phyloP scores from a whole-genome alignment of 768 basidiomycete genomes.

The Pulveroboletus ravenelii region DNA sequence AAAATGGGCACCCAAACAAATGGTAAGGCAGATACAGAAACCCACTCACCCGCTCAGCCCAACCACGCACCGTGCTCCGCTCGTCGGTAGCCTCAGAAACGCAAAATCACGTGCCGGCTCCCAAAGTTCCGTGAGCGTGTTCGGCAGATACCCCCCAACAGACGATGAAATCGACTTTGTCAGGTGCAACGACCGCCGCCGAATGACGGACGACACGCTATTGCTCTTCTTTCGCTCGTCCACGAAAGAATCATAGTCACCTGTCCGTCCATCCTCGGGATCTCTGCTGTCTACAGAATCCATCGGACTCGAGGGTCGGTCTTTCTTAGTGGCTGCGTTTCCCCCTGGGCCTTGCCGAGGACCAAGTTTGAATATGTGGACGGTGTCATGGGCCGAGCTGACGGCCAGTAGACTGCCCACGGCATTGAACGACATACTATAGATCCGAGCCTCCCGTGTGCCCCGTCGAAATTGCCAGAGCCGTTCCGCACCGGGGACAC shows the following conservation, averaged over 20 bases:
- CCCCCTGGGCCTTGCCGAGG: slow-evolving; percentile 26
- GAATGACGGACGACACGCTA: slow-evolving; percentile 59
- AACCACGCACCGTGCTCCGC: slow-evolving; percentile 79
- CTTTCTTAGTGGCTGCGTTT: slow-evolving; percentile 18
- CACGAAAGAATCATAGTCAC: slow-evolving; percentile 82
- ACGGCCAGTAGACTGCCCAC: slow-evolving; percentile 83
- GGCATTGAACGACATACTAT: slow-evolving; percentile 80
- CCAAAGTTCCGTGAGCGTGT: slow-evolving; percentile 92
- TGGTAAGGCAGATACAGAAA: background rate
- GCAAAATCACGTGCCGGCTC: slow-evolving; percentile 96
- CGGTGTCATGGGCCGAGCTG: slow-evolving; percentile 88
- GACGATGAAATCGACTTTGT: slow-evolving; percentile 74
- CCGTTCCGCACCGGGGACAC: slow-evolving; percentile 86
- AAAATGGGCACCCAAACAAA: background rate
- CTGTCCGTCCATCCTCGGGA: slow-evolving; percentile 49
- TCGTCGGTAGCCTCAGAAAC: slow-evolving; percentile 74
- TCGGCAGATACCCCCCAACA: slow-evolving; percentile 81
- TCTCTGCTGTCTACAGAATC: slow-evolving; percentile 64
- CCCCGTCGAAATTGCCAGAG: slow-evolving; percentile 94
- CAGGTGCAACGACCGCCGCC: slow-evolving; percentile 68
- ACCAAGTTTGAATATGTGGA: slow-evolving; percentile 91
- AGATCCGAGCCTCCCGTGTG: slow-evolving; percentile 80
- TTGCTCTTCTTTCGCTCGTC: slow-evolving; percentile 64
- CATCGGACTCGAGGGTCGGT: slow-evolving; percentile 50
- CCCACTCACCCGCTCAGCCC: slow-evolving; percentile 79